Conservation (phyloP, 768 basidiomycete species). For the Suillus subluteus region DNA sequence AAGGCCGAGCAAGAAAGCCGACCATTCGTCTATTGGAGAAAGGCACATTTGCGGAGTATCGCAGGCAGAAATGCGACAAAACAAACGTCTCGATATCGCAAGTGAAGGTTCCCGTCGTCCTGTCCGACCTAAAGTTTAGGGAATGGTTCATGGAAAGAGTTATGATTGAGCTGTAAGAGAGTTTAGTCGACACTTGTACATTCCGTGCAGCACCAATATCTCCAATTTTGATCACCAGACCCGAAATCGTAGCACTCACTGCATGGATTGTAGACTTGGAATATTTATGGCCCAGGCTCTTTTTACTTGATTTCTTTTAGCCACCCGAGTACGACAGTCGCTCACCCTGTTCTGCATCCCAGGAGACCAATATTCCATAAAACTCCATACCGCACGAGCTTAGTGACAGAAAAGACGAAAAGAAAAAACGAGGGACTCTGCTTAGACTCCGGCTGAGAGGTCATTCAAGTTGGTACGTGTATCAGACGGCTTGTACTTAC, state of each 20-base stretch:
- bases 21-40: conserved; percentile 14
- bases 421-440: neutral
- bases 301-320: neutral
- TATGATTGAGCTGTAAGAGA: conserved; percentile 15
- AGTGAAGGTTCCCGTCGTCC: conserved; percentile 15
- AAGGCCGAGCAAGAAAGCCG: conserved; percentile 5
- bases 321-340: neutral
- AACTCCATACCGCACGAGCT: conserved; percentile 59
- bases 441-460: too few species aligned
- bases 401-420: conserved; percentile 38
- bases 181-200: neutral
- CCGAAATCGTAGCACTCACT: neutral
- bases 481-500: too few species aligned
- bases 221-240: neutral
- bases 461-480: too few species aligned
- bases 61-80: conserved; percentile 2
- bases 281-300: neutral
- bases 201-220: neutral
- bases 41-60: conserved; percentile 12
- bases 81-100: neutral
- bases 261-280: too few species aligned
- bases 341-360: conserved; percentile 74
- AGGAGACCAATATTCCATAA: conserved; percentile 69
- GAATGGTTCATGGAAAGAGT: conserved; percentile 27
- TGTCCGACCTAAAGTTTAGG: conserved; percentile 5